Base-by-base conservation (phyloP, 179 eudicot species). In the Beta lomatogona region DNA sequence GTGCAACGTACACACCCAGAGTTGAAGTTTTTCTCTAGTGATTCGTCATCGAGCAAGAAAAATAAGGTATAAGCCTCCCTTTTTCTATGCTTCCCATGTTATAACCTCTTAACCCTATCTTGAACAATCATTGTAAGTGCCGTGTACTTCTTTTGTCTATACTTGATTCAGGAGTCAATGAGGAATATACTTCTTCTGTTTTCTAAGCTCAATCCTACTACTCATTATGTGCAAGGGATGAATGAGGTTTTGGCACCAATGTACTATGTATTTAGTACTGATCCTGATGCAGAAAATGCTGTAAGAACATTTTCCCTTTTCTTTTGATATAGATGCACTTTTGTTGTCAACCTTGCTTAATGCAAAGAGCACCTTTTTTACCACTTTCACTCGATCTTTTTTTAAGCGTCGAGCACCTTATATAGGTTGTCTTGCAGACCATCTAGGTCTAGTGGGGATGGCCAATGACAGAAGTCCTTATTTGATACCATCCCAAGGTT, bases 221-320 rank as follows among this genome's bases (percentile, higher is more conserved):
- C 91, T 68, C 87, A 88, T 44, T 92, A 91, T 77, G 97, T 92
- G 70, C 97, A 92, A 88, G 97, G 97, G 82, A 92, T 91, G 97
- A 91, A 92, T 77, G 97, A 92, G 87, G 90, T 91, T 75, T 85
- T 92, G 83, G 94, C 94, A 11, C 94, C 94, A 66, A 75, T 92
- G 54, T 91, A 81, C 79, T 91, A 86, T 48, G 87, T 92, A 3
- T 88, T 92, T 73, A 86, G 91, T 70, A 86, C 89, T 5, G 93
- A 92, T 82, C 31, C 90, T 61, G 80, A 83, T 73, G 89, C 87
- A 83, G 88, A 91, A 77, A 85, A 85, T 79, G 89, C 83, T 80
- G 94, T 92, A 86, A 91, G 94, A 66, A 70, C 67, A 31, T 55
- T 0, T 16, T 7, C 64, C n/a, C 44, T 44, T 36, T 71, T 36